These are phyloP conservation scores for Astragalus membranaceus DNA, from an alignment of 306 rosid genomes.

Conservation along the genomic window DNA sequence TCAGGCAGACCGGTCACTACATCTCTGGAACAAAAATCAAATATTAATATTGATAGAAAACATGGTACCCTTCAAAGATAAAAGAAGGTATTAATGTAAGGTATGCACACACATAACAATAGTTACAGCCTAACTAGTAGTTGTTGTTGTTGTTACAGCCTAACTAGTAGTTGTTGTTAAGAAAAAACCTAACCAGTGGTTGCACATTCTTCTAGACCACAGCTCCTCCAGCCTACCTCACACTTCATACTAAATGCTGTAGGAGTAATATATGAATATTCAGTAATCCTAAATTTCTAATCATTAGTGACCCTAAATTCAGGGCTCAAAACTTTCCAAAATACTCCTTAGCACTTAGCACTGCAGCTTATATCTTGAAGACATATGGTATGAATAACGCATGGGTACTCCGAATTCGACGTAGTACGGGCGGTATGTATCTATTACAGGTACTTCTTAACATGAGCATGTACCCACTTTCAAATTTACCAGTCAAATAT, in stretches of 20 bases:
- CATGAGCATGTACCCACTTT: background rate
- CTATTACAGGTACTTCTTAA: background rate
- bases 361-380: background rate
- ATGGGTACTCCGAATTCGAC: background rate
- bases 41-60: background rate
- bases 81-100: background rate
- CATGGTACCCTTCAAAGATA: conserved; percentile 7
- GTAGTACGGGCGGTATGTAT: background rate
- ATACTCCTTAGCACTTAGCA: background rate
- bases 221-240: background rate
- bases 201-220: background rate
- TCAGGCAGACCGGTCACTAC: conserved; percentile 63
- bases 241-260: background rate
- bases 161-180: background rate
- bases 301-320: background rate
- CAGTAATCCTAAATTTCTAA: background rate
- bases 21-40: conserved; percentile 44
- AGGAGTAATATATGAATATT: background rate
- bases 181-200: background rate
- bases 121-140: background rate
- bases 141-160: background rate
- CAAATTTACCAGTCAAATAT: background rate
- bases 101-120: background rate
- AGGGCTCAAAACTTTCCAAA: no score
- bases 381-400: background rate